These are phyloP conservation scores for Penicillium sclerotiorum DNA, from an alignment of 2,329 filamentous ascomycete genomes.

Conservation along the genomic window DNA sequence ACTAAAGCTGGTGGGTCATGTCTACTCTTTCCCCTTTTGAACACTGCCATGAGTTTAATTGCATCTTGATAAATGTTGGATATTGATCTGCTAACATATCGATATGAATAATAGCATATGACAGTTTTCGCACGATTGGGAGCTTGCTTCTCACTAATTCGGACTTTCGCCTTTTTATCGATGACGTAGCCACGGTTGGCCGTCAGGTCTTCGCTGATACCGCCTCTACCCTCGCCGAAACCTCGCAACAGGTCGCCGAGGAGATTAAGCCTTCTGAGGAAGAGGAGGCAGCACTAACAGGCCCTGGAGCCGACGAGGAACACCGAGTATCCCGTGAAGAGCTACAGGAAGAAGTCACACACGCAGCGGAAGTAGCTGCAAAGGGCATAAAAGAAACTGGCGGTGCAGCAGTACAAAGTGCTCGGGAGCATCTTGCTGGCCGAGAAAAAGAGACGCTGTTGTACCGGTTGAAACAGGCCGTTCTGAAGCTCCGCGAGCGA, in stretches of 20 bases:
- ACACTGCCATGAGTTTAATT: constrained; percentile 2
- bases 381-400: constrained; percentile 43
- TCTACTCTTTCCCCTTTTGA: constrained; percentile 1
- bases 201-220: constrained; percentile 87
- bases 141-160: constrained; percentile 85
- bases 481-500: constrained; percentile 72
- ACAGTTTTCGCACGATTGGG: constrained; percentile 80
- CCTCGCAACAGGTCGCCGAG: constrained; percentile 73
- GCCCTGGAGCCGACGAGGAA: constrained; percentile 47
- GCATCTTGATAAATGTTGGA: neutral
- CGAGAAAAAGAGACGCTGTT: constrained; percentile 74
- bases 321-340: constrained; percentile 62
- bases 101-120: constrained; percentile 61
- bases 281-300: constrained; percentile 57
- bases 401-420: constrained; percentile 67
- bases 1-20: constrained; percentile 63
- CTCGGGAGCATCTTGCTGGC: constrained; percentile 71
- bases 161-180: constrained; percentile 84
- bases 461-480: constrained; percentile 73
- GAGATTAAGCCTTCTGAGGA: constrained; percentile 69
- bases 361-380: constrained; percentile 51
- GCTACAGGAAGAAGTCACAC: constrained; percentile 59
- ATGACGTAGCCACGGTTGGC: constrained; percentile 76
- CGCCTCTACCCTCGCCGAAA: constrained; percentile 74
- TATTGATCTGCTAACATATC: constrained; percentile 17